Evolutionary conservation across 73 alveolate genomes (phyloP).

Genomic region (Blepharisma stoltei): DNA sequence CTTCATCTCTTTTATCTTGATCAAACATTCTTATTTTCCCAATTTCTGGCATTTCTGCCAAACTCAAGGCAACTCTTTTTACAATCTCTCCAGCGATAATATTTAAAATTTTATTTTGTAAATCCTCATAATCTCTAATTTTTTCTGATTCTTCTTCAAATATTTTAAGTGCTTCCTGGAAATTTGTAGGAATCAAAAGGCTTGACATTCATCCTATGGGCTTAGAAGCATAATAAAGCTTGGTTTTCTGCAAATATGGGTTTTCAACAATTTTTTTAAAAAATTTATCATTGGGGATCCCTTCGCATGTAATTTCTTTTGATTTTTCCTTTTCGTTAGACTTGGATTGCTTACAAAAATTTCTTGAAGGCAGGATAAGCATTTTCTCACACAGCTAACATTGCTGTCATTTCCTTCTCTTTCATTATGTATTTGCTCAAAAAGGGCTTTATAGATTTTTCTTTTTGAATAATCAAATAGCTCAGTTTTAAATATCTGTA

Average conservation of each 20-base stretch:
- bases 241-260: slow-evolving; percentile 31
- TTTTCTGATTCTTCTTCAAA: no score
- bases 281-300: not conserved
- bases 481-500: not conserved
- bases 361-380: slow-evolving; percentile 31
- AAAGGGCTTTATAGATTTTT: slow-evolving; percentile 29
- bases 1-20: slow-evolving; percentile 69
- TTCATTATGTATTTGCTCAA: slow-evolving; percentile 45
- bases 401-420: slow-evolving; percentile 41
- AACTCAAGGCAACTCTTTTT: slow-evolving; percentile 48
- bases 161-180: no score
- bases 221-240: slow-evolving; percentile 45
- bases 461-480: slow-evolving; percentile 34
- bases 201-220: slow-evolving; percentile 46
- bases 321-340: slow-evolving; percentile 55
- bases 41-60: slow-evolving; percentile 63
- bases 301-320: not conserved
- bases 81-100: slow-evolving; percentile 51
- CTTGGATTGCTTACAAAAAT: slow-evolving; percentile 35
- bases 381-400: slow-evolving; percentile 28
- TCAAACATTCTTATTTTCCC: slow-evolving; percentile 69
- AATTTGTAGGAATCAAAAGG: no score
- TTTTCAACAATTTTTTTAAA: slow-evolving; percentile 51
- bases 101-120: no score
- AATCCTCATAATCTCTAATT: no score